Evolutionary conservation across 2,329 filamentous ascomycete genomes (phyloP).

Genomic region (Sporothrix globosa): DNA sequence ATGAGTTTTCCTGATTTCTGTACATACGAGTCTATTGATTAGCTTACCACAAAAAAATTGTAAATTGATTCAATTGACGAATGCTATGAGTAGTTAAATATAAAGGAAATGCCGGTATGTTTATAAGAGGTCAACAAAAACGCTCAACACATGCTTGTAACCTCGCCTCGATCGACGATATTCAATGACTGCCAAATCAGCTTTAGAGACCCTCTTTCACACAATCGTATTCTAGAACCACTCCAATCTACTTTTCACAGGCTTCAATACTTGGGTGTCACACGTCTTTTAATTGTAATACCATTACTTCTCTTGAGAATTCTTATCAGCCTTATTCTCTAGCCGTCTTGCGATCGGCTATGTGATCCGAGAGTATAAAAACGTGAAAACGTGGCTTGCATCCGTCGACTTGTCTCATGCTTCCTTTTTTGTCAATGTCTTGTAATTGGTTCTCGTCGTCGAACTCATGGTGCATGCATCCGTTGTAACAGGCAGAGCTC

Average conservation of each 20-base stretch:
- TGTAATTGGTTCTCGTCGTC: neutral
- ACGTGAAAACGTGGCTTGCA: neutral
- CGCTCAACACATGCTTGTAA: no score
- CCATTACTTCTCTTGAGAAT: neutral
- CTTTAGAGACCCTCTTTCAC: no score
- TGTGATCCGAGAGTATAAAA: neutral
- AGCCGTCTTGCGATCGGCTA: neutral
- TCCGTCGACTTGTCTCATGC: neutral
- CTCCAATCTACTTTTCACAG: no score
- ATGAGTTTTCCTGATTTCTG: conserved; percentile 26
- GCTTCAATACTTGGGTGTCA: no score
- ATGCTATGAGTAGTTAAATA: no score
- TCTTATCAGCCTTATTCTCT: neutral
- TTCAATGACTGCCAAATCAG: no score
- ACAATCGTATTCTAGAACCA: no score
- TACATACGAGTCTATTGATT: conserved; percentile 25
- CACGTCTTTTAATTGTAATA: no score
- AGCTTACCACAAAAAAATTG: conserved; percentile 20
- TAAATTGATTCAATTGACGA: neutral
- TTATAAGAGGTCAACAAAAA: no score
- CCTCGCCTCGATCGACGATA: no score
- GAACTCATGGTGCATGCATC: conserved; percentile 5
- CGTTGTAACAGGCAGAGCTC: neutral
- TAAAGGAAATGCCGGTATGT: no score
- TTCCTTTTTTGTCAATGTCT: no score